A percentile compares a stretch with the other conserved stretches of the same genome.
Conservation (phyloP, 768 basidiomycete species). For the Lactarius pseudohatsudake region DNA sequence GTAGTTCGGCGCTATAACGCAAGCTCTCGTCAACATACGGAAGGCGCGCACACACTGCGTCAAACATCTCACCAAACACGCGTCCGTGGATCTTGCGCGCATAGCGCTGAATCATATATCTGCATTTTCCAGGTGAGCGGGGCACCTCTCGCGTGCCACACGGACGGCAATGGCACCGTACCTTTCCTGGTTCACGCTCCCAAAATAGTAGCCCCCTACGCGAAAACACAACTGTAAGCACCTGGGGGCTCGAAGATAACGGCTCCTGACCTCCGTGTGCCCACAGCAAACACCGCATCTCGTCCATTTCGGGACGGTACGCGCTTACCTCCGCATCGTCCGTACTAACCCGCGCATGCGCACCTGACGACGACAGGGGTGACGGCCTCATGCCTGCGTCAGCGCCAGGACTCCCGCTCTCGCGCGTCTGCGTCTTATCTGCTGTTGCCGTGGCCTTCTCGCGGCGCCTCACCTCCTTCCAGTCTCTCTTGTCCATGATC, state of each 20-base stretch:
- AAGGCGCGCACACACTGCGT: too few relatives aligned
- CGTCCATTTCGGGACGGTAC: slow-evolving; percentile 73
- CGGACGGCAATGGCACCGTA: slow-evolving; percentile 29
- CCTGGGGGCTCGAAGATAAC: background rate
- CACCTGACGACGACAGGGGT: slow-evolving; percentile 15
- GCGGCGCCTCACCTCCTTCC: slow-evolving; percentile 62
- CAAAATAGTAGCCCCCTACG: slow-evolving; percentile 77
- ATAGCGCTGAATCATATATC: slow-evolving; percentile 75
- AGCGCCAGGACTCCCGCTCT: background rate
- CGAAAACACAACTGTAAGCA: background rate
- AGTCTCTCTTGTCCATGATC: slow-evolving; percentile 84
- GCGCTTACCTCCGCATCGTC: slow-evolving; percentile 34
- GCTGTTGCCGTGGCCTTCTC: slow-evolving; percentile 37
- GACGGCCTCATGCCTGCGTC: background rate
- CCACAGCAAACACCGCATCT: slow-evolving; percentile 82
- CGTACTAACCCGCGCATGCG: slow-evolving; percentile 24
- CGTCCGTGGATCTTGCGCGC: slow-evolving; percentile 93
- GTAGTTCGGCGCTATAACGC: slow-evolving; percentile 64
- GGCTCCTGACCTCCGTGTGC: slow-evolving; percentile 63
- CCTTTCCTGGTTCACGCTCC: slow-evolving; percentile 78
- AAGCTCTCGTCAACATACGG: slow-evolving; percentile 14
- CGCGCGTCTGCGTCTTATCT: slow-evolving; percentile 37
- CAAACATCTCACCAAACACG: slow-evolving; percentile 58
- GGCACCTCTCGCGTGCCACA: too few relatives aligned
- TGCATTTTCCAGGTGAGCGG: slow-evolving; percentile 29